Evolutionary conservation across 208 protist genomes (phyloP).

Genomic region (Leishmania tarentolae): DNA sequence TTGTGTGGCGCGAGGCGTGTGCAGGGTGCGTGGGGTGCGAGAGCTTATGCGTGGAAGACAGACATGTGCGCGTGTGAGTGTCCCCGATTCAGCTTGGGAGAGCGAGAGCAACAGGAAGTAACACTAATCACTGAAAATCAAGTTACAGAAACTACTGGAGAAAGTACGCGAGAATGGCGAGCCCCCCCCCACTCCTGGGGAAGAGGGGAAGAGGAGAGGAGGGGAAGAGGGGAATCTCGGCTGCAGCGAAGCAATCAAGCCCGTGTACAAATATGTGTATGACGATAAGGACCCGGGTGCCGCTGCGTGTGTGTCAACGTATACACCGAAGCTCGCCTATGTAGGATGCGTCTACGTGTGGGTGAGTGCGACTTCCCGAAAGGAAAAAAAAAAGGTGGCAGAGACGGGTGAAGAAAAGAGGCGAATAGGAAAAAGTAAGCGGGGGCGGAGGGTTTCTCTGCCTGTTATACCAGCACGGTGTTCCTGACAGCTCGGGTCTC

Average conservation of each 20-base stretch:
- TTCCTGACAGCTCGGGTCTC: background rate
- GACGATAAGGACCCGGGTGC: background rate
- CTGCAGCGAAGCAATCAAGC: background rate
- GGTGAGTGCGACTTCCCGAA: background rate
- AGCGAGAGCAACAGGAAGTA: background rate
- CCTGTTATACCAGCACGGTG: background rate
- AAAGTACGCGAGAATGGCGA: too few relatives aligned
- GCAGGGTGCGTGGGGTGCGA: background rate
- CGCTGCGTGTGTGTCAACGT: background rate
- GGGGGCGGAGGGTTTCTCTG: background rate
- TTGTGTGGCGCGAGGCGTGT: background rate
- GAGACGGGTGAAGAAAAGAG: background rate
- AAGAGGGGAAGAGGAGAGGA: background rate
- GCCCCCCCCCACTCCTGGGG: too few relatives aligned
- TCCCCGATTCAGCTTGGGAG: background rate
- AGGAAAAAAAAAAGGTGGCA: background rate
- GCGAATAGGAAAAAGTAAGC: too few relatives aligned
- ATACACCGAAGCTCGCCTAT: background rate
- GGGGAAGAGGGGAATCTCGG: background rate
- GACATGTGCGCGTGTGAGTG: background rate
- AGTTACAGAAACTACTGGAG: background rate
- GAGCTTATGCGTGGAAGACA: background rate
- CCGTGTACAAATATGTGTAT: too few relatives aligned
- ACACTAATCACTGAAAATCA: background rate
- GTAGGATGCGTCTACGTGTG: background rate